Conservation (phyloP, 108 stramenopile species). For the Skeletonema tropicum region DNA sequence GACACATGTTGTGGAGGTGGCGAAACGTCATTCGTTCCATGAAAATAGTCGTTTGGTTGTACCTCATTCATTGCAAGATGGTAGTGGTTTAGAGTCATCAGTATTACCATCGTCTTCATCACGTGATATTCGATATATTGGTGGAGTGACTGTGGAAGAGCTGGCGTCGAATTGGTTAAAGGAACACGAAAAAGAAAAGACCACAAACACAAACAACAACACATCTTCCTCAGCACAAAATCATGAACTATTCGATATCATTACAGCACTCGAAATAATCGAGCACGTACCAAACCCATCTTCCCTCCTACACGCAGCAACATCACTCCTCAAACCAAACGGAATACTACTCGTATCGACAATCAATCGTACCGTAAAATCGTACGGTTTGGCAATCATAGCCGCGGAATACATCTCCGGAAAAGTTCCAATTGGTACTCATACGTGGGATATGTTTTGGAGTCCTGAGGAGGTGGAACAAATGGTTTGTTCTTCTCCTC, state of each 20-base stretch:
- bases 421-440: conserved; percentile 91
- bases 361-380: conserved; percentile 88
- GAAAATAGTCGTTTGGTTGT: not conserved
- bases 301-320: conserved; percentile 64
- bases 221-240: not conserved
- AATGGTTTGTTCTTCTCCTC: conserved; percentile 16
- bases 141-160: conserved; percentile 72
- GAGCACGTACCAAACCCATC: conserved; percentile 88
- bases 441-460: conserved; percentile 88
- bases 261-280: conserved; percentile 92
- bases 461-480: conserved; percentile 69
- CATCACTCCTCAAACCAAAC: conserved; percentile 69
- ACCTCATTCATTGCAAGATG: not conserved
- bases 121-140: conserved; percentile 62
- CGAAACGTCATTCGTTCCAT: conserved; percentile 59
- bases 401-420: conserved; percentile 92
- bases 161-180: conserved; percentile 45
- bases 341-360: conserved; percentile 92
- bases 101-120: conserved; percentile 16
- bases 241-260: conserved; percentile 61
- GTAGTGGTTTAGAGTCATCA: not conserved
- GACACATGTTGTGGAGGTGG: conserved; percentile 58
- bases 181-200: conserved; percentile 18
- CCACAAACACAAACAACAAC: not conserved
- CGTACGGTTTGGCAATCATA: conserved; percentile 82